These are phyloP conservation scores for Anthracocystis panici-leucophaei DNA, from an alignment of 1,284 basidiomycete genomes.

Conservation along the genomic window DNA sequence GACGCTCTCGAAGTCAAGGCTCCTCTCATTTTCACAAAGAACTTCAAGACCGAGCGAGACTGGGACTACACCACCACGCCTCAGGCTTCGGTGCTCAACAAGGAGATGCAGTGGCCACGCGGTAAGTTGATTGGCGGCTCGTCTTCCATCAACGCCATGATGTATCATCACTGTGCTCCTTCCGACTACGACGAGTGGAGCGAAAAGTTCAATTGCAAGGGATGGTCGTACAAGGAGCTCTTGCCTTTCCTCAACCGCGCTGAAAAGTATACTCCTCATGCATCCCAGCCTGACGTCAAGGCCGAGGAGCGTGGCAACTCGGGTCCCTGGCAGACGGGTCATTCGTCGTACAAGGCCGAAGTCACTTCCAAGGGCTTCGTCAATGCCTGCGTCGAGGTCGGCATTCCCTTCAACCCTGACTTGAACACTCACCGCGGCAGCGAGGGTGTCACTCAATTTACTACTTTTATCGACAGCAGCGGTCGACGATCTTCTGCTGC, in stretches of 20 bases:
- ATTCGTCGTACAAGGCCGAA: conserved; percentile 50
- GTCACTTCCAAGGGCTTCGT: conserved; percentile 54
- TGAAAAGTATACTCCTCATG: conserved; percentile 53
- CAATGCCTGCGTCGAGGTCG: conserved; percentile 46
- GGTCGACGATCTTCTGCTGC: conserved; percentile 56
- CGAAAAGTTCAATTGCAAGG: conserved; percentile 50
- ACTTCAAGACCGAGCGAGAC: conserved; percentile 55
- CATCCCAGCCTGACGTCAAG: conserved; percentile 49
- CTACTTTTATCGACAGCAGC: conserved; percentile 56
- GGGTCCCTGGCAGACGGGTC: conserved; percentile 59
- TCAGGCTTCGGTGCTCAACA: conserved; percentile 37
- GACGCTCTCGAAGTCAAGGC: conserved; percentile 52
- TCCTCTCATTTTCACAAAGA: conserved; percentile 53
- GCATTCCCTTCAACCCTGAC: conserved; percentile 54
- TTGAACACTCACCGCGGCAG: conserved; percentile 52
- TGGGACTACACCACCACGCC: conserved; percentile 60
- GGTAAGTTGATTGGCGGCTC: conserved; percentile 69
- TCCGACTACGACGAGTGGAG: conserved; percentile 59
- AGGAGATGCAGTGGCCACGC: conserved; percentile 54
- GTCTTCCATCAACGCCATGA: conserved; percentile 71
- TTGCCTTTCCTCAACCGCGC: conserved; percentile 40
- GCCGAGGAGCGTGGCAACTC: conserved; percentile 42
- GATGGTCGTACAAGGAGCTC: conserved; percentile 55
- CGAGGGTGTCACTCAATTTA: conserved; percentile 53
- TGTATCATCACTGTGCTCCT: conserved; percentile 60